Conservation (phyloP, 2,329 filamentous ascomycete genomes). For the Beauveria scarabaeidicola region DNA sequence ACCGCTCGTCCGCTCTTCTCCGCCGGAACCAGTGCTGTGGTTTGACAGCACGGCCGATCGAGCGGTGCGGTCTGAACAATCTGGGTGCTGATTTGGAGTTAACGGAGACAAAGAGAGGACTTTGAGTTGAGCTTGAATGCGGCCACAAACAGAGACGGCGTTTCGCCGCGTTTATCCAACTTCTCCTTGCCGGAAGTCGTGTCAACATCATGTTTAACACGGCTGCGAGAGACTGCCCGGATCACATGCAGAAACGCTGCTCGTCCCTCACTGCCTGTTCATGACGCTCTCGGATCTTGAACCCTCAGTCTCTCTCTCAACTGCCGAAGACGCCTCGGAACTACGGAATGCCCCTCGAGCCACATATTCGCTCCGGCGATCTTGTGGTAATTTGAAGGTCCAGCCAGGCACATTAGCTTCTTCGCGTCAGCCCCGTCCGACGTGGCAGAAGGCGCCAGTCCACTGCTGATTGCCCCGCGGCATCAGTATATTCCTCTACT, state of each 20-base stretch:
- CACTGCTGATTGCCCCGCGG: conserved; percentile 22
- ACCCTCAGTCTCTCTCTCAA: neutral
- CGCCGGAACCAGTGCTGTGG: conserved; percentile 55
- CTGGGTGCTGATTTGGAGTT: conserved; percentile 8
- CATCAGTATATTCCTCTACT: conserved; percentile 36
- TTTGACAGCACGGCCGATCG: conserved; percentile 21
- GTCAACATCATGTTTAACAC: conserved; percentile 18
- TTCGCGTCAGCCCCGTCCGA: conserved; percentile 33
- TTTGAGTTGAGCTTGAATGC: conserved; percentile 36
- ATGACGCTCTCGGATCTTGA: conserved; percentile 8
- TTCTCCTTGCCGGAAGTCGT: conserved; percentile 38
- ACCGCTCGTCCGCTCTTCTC: conserved; percentile 64
- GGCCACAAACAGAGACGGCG: conserved; percentile 39
- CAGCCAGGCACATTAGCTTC: conserved; percentile 51
- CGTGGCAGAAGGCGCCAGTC: conserved; percentile 41
- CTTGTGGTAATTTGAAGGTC: conserved; percentile 39
- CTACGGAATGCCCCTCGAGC: conserved; percentile 22
- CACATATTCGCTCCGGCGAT: conserved; percentile 33
- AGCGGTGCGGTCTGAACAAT: conserved; percentile 16
- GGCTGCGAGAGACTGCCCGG: conserved; percentile 17
- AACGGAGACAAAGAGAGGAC: conserved; percentile 14
- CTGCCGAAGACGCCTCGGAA: neutral
- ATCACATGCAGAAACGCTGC: conserved; percentile 9
- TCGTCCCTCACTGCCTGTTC: neutral
- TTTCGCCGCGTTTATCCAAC: conserved; percentile 28